phyloP scores from a whole-genome alignment of 495 filamentous ascomycete genomes.

The Melanomma pulvis-pyrius region DNA sequence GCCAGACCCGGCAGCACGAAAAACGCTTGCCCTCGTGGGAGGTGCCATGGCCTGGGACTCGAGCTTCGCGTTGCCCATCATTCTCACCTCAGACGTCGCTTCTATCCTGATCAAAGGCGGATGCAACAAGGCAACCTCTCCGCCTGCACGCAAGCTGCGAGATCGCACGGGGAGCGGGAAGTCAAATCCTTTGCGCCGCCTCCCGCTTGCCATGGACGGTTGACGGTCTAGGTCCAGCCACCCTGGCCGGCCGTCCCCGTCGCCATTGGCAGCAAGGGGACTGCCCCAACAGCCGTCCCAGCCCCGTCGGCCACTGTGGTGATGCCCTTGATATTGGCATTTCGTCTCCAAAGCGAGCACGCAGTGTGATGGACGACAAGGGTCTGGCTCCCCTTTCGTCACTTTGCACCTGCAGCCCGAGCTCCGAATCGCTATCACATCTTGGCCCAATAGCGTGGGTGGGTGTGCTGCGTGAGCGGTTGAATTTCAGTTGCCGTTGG shows the following conservation, averaged over 20 bases:
- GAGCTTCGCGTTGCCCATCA: not conserved
- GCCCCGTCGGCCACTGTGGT: not conserved
- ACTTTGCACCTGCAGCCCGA: conserved; percentile 4
- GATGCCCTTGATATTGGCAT: conserved; percentile 14
- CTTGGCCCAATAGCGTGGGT: conserved; percentile 40
- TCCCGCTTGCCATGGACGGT: conserved; percentile 24
- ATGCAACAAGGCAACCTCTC: not conserved
- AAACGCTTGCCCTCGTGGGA: not conserved
- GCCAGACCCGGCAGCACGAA: not conserved
- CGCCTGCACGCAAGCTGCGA: not conserved
- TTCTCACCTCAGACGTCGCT: conserved; percentile 14
- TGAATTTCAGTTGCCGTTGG: conserved; percentile 32
- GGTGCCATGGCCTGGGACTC: not conserved
- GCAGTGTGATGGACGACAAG: conserved; percentile 4
- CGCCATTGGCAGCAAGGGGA: conserved; percentile 15
- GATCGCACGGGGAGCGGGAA: conserved; percentile 21
- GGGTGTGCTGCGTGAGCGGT: conserved; percentile 29
- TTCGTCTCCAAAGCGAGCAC: conserved; percentile 15
- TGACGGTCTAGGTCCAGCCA: conserved; percentile 10
- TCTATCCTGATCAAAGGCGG: not conserved
- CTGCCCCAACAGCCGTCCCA: not conserved
- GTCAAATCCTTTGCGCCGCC: conserved; percentile 30
- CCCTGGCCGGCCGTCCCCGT: conserved; percentile 26
- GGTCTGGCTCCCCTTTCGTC: conserved; percentile 12
- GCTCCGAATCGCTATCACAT: conserved; percentile 33